Evolutionary conservation across 192 early-diverging fungal genomes (phyloP).

Genomic region (Coemansia sp.): DNA sequence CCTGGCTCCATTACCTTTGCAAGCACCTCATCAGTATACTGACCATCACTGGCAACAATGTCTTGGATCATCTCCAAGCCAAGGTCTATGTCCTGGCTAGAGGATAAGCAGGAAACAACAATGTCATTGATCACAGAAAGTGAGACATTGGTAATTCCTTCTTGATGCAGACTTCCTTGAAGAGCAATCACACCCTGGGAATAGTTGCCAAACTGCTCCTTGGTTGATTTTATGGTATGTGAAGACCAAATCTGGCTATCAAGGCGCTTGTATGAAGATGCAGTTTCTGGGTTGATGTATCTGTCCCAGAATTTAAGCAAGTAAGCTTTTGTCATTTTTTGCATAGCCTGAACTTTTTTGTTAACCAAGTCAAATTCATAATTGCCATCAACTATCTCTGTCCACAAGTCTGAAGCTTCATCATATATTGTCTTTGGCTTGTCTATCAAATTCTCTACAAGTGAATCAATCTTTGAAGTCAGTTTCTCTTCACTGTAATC

Average conservation of each 20-base stretch:
- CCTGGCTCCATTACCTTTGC: neutral
- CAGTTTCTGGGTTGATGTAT: slow-evolving; percentile 7
- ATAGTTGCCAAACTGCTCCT: neutral
- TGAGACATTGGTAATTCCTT: neutral
- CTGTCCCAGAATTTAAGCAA: slow-evolving; percentile 7
- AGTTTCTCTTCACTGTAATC: neutral
- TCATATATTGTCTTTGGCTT: slow-evolving; percentile 2
- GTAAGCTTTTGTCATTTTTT: neutral
- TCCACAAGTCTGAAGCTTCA: neutral
- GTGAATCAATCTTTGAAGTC: neutral
- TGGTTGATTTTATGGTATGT: neutral
- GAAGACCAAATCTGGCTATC: slow-evolving; percentile 8
- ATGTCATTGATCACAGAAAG: neutral
- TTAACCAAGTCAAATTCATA: neutral
- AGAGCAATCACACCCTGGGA: neutral
- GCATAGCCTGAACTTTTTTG: neutral
- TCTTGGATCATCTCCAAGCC: neutral
- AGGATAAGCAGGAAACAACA: neutral
- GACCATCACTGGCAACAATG: neutral
- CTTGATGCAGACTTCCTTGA: slow-evolving; percentile 4
- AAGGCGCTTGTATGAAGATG: neutral
- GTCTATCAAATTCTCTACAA: neutral
- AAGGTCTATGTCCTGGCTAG: neutral
- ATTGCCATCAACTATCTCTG: neutral
- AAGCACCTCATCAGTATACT: neutral